A percentile compares a stretch with the other conserved stretches of the same genome.
phyloP scores from a whole-genome alignment of 371 early-diverging fungal species.

The Lichtheimia ramosa region DNA sequence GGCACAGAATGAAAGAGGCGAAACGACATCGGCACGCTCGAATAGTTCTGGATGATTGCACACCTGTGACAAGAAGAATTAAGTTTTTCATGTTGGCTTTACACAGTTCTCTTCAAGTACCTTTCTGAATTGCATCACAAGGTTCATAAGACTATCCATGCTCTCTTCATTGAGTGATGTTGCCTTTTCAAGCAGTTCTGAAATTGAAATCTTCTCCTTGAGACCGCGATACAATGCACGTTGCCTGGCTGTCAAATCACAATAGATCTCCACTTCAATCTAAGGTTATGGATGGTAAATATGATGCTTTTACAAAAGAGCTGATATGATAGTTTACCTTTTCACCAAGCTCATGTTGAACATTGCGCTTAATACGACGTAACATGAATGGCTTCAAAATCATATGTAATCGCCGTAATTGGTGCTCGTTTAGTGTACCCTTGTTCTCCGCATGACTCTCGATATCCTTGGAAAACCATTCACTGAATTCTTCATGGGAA shows the following conservation, averaged over 20 bases:
- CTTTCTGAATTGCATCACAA: slow-evolving; percentile 98
- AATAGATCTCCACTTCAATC: slow-evolving; percentile 85
- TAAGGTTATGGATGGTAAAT: neutral
- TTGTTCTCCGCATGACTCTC: slow-evolving; percentile 90
- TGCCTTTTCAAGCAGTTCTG: slow-evolving; percentile 77
- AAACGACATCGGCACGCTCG: slow-evolving; percentile 86
- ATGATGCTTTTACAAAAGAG: neutral
- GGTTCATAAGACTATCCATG: slow-evolving; percentile 86
- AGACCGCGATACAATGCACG: slow-evolving; percentile 75
- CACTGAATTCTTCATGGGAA: slow-evolving; percentile 92
- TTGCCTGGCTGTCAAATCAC: slow-evolving; percentile 86
- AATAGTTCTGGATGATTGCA: slow-evolving; percentile 99
- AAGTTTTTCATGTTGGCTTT: neutral
- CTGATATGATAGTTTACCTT: slow-evolving; percentile 45
- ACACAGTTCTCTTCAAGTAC: slow-evolving; percentile 11
- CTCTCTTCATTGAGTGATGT: slow-evolving; percentile 65
- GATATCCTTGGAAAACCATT: slow-evolving; percentile 96
- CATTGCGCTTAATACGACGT: slow-evolving; percentile 95
- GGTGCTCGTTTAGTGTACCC: slow-evolving; percentile 84
- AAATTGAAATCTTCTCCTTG: slow-evolving; percentile 81
- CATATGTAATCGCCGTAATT: slow-evolving; percentile 90
- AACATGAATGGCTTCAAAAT: slow-evolving; percentile 99
- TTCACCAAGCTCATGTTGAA: slow-evolving; percentile 93
- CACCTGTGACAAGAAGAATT: slow-evolving; percentile 40
- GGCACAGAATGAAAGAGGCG: slow-evolving; percentile 67